Evolutionary conservation across 2,329 filamentous ascomycete genomes (phyloP).

Genomic region (Bipolaris bicolor): DNA sequence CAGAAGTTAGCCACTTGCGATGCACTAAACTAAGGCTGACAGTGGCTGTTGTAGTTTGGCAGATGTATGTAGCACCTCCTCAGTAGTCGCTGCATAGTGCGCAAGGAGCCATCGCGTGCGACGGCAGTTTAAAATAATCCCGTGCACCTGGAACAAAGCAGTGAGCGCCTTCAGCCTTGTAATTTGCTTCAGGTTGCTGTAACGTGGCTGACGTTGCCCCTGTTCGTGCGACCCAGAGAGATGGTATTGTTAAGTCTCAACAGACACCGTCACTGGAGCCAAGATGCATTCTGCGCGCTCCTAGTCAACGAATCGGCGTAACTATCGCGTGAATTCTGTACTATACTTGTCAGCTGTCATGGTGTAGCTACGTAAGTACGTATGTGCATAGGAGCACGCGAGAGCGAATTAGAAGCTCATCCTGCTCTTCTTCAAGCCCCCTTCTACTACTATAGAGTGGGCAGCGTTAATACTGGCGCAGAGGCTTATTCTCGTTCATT

Average conservation of each 20-base stretch:
- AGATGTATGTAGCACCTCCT: neutral
- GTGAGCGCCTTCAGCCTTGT: slow-evolving; percentile 4
- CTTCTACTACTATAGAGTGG: neutral
- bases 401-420: slow-evolving; percentile 20
- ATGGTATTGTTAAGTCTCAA: neutral
- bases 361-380: neutral
- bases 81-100: neutral
- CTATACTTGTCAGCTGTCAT: neutral
- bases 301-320: slow-evolving; percentile 11
- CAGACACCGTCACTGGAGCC: neutral
- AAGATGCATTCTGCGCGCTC: neutral
- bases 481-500: neutral
- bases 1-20: neutral
- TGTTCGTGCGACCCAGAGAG: slow-evolving; percentile 1
- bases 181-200: slow-evolving; percentile 15
- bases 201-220: slow-evolving; percentile 6
- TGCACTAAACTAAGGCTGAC: neutral
- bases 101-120: slow-evolving; percentile 4
- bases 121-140: neutral
- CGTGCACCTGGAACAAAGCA: slow-evolving; percentile 9
- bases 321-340: neutral
- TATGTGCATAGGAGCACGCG: neutral
- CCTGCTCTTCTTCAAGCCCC: slow-evolving; percentile 5
- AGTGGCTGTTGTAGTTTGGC: neutral
- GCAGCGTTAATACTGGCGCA: neutral